phyloP scores from a whole-genome alignment of 495 filamentous ascomycete species.

The Neurospora tetraspora region DNA sequence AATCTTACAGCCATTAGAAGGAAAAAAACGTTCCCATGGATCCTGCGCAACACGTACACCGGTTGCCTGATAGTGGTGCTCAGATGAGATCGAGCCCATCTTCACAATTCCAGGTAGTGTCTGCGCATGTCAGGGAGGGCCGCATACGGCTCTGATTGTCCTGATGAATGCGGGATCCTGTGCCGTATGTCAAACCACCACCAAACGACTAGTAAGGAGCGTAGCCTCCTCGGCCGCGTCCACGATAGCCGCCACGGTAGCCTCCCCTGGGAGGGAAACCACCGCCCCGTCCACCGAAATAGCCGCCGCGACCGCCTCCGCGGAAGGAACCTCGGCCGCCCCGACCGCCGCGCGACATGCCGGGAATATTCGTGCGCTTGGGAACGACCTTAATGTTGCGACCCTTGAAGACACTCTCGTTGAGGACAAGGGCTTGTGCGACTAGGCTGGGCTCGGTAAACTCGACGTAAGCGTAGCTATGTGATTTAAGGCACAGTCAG shows the following conservation, averaged over 20 bases:
- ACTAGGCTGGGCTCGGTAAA: conserved; percentile 93
- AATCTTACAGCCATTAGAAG: background rate
- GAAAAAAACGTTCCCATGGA: background rate
- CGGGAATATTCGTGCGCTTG: conserved; percentile 94
- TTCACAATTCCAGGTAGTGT: background rate
- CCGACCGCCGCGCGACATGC: conserved; percentile 72
- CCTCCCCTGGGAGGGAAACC: conserved; percentile 56
- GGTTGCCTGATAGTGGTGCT: background rate
- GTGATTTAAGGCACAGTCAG: background rate
- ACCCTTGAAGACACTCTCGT: conserved; percentile 93
- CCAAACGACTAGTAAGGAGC: conserved; percentile 56
- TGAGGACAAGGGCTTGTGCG: conserved; percentile 84
- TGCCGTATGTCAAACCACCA: conserved; percentile 1
- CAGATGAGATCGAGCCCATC: background rate
- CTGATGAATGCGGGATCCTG: background rate
- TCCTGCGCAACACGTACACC: background rate
- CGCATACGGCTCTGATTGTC: background rate
- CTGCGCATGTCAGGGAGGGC: background rate
- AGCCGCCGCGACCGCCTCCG: conserved; percentile 50
- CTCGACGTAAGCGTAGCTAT: conserved; percentile 97
- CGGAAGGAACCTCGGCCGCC: conserved; percentile 43
- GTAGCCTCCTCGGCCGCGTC: conserved; percentile 61
- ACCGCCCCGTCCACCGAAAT: conserved; percentile 40
- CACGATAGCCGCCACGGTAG: conserved; percentile 75
- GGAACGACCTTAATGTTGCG: conserved; percentile 95